Conservation (phyloP, 345 rosid genomes). For the Cardamine chenopodiifolia region DNA sequence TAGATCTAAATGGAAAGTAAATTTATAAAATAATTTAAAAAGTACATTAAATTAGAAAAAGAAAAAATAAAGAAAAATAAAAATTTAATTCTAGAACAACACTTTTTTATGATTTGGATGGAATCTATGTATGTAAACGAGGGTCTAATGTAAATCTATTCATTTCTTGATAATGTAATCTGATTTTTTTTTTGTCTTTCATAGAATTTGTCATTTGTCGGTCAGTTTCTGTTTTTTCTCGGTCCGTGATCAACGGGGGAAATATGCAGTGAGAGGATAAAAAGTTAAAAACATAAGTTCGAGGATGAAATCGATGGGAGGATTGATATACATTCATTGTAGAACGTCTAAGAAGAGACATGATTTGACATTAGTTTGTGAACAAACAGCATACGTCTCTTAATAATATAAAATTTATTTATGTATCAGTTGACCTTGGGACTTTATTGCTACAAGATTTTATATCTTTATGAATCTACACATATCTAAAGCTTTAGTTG, state of each 20-base stretch:
- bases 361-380: slow-evolving; percentile 42
- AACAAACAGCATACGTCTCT: slow-evolving; percentile 41
- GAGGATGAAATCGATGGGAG: neutral
- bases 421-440: slow-evolving; percentile 23
- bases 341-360: slow-evolving; percentile 14
- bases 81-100: too few species aligned
- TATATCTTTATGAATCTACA: slow-evolving; percentile 6
- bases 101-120: too few species aligned
- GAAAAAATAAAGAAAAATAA: too few species aligned
- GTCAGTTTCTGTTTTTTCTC: slow-evolving; percentile 5
- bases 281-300: neutral
- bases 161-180: neutral
- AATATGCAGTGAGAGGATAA: neutral
- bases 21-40: too few species aligned
- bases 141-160: neutral
- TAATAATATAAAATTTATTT: slow-evolving; percentile 5
- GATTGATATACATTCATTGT: neutral
- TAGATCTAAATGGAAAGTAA: too few species aligned
- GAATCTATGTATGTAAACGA: neutral
- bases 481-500: slow-evolving; percentile 33
- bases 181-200: neutral
- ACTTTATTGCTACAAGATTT: slow-evolving; percentile 18
- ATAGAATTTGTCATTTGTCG: neutral
- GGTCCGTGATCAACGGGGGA: slow-evolving; percentile 11
- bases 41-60: too few species aligned